Percentiles rank a stretch among this genome's conserved stretches.
Conservation (phyloP, 1,284 basidiomycete genomes). For the Apiotrichum sp. region DNA sequence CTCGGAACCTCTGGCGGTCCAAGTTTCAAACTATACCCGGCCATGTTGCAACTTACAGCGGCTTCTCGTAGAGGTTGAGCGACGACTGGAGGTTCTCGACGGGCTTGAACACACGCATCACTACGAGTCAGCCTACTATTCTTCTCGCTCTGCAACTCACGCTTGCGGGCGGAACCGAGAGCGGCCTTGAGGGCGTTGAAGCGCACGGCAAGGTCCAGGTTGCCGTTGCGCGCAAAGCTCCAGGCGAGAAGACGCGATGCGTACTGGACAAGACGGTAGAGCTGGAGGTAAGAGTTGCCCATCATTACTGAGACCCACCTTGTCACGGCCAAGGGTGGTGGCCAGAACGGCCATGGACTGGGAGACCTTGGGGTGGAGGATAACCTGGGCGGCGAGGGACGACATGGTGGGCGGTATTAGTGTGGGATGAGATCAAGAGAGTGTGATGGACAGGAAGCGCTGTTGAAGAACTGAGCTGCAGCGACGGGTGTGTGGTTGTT, state of each 20-base stretch:
- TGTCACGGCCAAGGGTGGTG: conserved; percentile 83
- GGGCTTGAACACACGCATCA: conserved; percentile 88
- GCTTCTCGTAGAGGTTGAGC: conserved; percentile 61
- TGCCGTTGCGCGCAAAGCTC: conserved; percentile 61
- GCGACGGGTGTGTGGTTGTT: no score
- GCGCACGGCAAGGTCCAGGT: conserved; percentile 60
- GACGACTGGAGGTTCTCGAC: conserved; percentile 91
- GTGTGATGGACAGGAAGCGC: conserved; percentile 16
- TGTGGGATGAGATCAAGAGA: not conserved
- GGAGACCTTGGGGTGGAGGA: conserved; percentile 75
- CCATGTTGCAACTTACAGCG: conserved; percentile 32
- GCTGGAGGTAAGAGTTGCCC: conserved; percentile 51
- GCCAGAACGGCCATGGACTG: conserved; percentile 68
- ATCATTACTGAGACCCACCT: conserved; percentile 67
- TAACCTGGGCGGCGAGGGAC: conserved; percentile 59
- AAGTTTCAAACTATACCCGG: no score
- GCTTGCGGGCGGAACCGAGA: conserved; percentile 68
- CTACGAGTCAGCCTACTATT: conserved; percentile 47
- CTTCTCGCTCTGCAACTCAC: conserved; percentile 50
- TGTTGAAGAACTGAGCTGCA: no score
- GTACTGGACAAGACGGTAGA: conserved; percentile 88
- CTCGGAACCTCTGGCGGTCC: no score
- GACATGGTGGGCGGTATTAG: conserved; percentile 29
- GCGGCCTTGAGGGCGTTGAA: conserved; percentile 76
- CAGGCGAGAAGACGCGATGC: conserved; percentile 85